A percentile compares a stretch with the other conserved stretches of the same genome.
Conservation (phyloP, 148 eudicot genomes). For the Talinum fruticosum region DNA sequence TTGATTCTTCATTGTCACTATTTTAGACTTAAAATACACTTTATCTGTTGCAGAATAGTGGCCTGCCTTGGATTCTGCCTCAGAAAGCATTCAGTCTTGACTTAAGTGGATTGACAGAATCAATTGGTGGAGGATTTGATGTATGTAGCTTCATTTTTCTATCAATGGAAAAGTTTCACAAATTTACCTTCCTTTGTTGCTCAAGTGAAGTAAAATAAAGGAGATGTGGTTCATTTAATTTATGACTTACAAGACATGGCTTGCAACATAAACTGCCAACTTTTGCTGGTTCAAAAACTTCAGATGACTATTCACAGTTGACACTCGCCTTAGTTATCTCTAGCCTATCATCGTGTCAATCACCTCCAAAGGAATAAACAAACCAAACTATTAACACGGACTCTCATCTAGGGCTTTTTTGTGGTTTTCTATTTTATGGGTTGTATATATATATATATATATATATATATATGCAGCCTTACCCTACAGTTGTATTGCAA, state of each 20-base stretch:
- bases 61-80: constrained; percentile 86
- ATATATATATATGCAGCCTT: too few species aligned
- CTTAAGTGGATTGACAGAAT: constrained; percentile 55
- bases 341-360: not conserved
- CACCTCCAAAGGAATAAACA: too few species aligned
- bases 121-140: constrained; percentile 46
- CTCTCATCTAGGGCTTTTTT: too few species aligned
- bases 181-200: not conserved
- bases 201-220: not conserved
- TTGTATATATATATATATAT: too few species aligned
- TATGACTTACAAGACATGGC: not conserved
- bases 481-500: too few species aligned
- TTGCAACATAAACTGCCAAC: not conserved
- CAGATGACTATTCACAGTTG: not conserved
- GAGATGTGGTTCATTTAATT: not conserved
- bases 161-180: not conserved
- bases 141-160: constrained; percentile 37
- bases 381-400: too few species aligned
- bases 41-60: constrained; percentile 73
- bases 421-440: too few species aligned
- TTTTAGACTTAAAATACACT: constrained; percentile 15
- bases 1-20: not conserved
- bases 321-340: not conserved
- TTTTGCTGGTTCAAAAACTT: not conserved
- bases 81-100: constrained; percentile 67